Evolutionary conservation across 495 filamentous ascomycete genomes (phyloP).

Genomic region (Neurospora terricola): DNA sequence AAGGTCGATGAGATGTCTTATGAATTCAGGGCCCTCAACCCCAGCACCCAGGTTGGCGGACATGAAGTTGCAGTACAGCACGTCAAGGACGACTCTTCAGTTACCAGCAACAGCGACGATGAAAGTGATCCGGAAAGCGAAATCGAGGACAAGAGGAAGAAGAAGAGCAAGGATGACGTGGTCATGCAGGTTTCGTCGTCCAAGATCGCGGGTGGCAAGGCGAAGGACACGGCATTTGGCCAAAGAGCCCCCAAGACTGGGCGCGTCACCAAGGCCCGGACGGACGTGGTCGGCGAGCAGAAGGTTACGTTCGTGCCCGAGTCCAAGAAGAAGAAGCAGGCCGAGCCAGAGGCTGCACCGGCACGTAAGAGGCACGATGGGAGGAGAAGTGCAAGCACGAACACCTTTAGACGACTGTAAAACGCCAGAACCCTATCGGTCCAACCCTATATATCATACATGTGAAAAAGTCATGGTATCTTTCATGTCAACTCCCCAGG

Average conservation of each 20-base stretch:
- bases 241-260: conserved; percentile 45
- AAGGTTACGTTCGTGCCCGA: conserved; percentile 75
- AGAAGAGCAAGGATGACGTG: conserved; percentile 25
- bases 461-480: conserved; percentile 11
- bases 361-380: conserved; percentile 36
- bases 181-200: conserved; percentile 63
- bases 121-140: conserved; percentile 34
- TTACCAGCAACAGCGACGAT: conserved; percentile 10
- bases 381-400: conserved; percentile 64
- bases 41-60: conserved; percentile 49
- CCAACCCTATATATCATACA: conserved; percentile 18
- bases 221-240: conserved; percentile 58
- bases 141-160: conserved; percentile 29
- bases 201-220: conserved; percentile 45
- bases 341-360: conserved; percentile 22
- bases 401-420: conserved; percentile 56
- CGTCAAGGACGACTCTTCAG: conserved; percentile 10
- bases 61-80: conserved; percentile 10
- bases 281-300: conserved; percentile 65
- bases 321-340: conserved; percentile 41
- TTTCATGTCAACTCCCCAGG: conserved; percentile 1
- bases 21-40: conserved; percentile 82
- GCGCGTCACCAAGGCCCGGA: conserved; percentile 35
- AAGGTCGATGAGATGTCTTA: conserved; percentile 79
- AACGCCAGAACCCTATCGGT: conserved; percentile 13